phyloP scores from a whole-genome alignment of 148 eudicot genomes.

The Selenicereus undatus region DNA sequence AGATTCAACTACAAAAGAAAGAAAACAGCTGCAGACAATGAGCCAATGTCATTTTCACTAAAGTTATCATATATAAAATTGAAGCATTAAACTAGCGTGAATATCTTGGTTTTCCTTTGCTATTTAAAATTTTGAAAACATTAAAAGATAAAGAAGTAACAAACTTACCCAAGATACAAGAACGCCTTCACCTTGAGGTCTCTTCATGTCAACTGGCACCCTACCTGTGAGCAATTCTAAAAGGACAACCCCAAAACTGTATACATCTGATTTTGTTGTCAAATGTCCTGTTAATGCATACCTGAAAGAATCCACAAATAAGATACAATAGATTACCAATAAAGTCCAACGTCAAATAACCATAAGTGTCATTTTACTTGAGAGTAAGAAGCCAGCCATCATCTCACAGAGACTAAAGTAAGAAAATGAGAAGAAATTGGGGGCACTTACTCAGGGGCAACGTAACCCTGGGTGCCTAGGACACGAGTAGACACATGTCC shows the following conservation, averaged over 20 bases:
- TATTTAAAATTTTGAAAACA: background rate
- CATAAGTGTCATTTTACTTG: background rate
- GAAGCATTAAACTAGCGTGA: background rate
- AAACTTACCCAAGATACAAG: slow-evolving; percentile 90
- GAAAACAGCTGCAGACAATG: no score
- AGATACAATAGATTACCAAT: background rate
- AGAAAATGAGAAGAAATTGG: background rate
- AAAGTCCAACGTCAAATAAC: background rate
- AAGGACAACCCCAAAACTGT: slow-evolving; percentile 94
- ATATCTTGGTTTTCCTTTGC: background rate
- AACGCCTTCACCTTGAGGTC: slow-evolving; percentile 81
- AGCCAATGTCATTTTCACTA: no score
- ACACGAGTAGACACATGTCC: slow-evolving; percentile 95
- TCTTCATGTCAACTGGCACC: slow-evolving; percentile 87
- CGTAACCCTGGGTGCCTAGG: slow-evolving; percentile 95
- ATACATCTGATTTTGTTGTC: slow-evolving; percentile 93
- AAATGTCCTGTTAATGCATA: slow-evolving; percentile 92
- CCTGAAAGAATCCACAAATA: slow-evolving; percentile 29
- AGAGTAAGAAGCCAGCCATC: background rate
- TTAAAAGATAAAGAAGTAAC: background rate
- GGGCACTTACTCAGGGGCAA: slow-evolving; percentile 85
- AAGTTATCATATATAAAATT: no score
- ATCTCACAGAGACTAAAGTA: background rate
- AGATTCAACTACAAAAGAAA: no score
- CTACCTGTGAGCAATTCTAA: slow-evolving; percentile 90